Evolutionary conservation across 768 basidiomycete genomes (phyloP), one percentile per base, ranked within the genome.

Genomic region (Crassisporium funariophilum): DNA sequence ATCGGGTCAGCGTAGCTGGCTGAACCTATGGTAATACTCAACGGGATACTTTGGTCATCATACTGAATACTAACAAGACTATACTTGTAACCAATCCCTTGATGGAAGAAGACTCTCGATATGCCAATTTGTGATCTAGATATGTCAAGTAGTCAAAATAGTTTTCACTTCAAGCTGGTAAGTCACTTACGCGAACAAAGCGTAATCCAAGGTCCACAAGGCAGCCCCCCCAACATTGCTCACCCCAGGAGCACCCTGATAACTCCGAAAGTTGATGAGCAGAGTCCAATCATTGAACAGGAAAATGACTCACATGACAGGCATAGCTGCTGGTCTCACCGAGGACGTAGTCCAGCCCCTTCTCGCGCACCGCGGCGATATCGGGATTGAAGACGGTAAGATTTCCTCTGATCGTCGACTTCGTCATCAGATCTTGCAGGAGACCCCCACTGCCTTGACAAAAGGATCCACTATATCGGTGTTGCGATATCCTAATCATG

Each of bases 81-180:
- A 56, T 86, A 88, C 64, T 87, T 88, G 66, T 74, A 87, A 1
- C 85, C 85, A 43, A 87, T 68, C 12, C 84, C 85, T 45, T 81
- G 71, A 57, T 88, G 84, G 70, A 84, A 84, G 65, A 76, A 81
- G 12, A 83, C 50, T 40, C 75, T 69, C 21, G 74, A 71, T 19
- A 83, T 76, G 3, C 79, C 80, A 9, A 82, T 62, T 52, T 77
- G 76, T 2, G 78, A 64, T 13, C 71, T 73, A n/a, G n/a, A n/a
- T n/a, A n/a, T n/a, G 15, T 20, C 44, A n/a, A 7, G 21, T 19
- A 39, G 13, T 21, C 21, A 13, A 12, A 20, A 9, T n/a, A n/a
- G n/a, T n/a, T n/a, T n/a, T n/a, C n/a, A 5, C 12, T 34, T 20
- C 36, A 31, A 35, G 25, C 15, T 13, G 11, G 29, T 19, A n/a